A percentile compares a stretch with the other conserved stretches of the same genome.
These are phyloP conservation scores for Ocimum tenuiflorum DNA, from an alignment of 257 asterid genomes.

Conservation along the genomic window DNA sequence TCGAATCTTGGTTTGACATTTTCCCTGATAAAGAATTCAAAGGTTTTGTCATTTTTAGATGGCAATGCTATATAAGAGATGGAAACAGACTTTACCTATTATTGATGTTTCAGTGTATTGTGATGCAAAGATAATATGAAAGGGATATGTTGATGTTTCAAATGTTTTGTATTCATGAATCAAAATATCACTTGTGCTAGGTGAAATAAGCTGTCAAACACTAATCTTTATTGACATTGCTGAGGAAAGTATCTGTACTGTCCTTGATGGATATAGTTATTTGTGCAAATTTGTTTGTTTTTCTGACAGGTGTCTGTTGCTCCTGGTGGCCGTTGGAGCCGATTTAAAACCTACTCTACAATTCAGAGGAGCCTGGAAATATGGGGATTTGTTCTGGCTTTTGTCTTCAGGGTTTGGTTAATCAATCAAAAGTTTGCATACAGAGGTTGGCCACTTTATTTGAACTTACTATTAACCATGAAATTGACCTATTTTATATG, in stretches of 20 bases:
- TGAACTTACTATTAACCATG: neutral
- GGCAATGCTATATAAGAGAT: neutral
- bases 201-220: neutral
- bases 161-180: too few relatives aligned
- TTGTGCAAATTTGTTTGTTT: neutral
- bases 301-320: conserved; percentile 75
- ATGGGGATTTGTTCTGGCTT: conserved; percentile 89
- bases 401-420: conserved; percentile 76
- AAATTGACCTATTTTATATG: conserved; percentile 3
- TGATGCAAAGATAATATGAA: neutral
- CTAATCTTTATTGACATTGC: neutral
- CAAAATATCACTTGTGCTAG: neutral
- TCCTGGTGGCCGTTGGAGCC: conserved; percentile 97
- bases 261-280: conserved; percentile 2
- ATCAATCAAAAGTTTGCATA: conserved; percentile 79
- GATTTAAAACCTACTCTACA: conserved; percentile 91
- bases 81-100: too few relatives aligned
- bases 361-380: conserved; percentile 91
- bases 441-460: conserved; percentile 50
- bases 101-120: neutral
- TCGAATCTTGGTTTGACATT: neutral
- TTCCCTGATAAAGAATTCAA: neutral
- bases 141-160: neutral
- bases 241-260: neutral
- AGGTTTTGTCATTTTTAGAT: neutral